phyloP scores from a whole-genome alignment of 805 yeast species.

The Maudiozyma bulderi region DNA sequence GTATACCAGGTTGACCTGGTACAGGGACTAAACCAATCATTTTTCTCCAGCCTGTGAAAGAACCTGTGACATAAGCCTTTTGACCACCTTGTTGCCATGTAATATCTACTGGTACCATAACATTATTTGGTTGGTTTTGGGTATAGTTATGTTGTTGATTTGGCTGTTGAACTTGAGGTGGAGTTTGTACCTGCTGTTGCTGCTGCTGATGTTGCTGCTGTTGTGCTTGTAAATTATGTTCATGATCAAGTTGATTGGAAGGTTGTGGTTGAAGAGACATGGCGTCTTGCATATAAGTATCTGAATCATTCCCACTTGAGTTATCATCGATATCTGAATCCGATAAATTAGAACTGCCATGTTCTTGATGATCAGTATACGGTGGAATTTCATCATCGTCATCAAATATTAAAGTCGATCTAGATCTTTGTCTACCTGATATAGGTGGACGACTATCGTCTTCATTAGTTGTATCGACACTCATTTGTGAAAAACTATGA shows the following conservation, averaged over 20 bases:
- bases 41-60: slow-evolving; percentile 96
- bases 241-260: background rate
- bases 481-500: slow-evolving; percentile 29
- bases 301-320: slow-evolving; percentile 17
- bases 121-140: slow-evolving; percentile 1
- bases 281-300: background rate
- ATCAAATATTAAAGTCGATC: slow-evolving; percentile 64
- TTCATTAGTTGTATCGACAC: slow-evolving; percentile 24
- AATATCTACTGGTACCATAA: slow-evolving; percentile 50
- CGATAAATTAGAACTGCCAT: slow-evolving; percentile 10
- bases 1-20: slow-evolving; percentile 29
- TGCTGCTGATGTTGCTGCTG: slow-evolving; percentile 2
- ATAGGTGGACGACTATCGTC: slow-evolving; percentile 16
- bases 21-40: slow-evolving; percentile 73
- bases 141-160: slow-evolving; percentile 3
- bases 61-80: slow-evolving; percentile 91
- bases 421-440: slow-evolving; percentile 36
- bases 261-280: background rate
- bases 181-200: slow-evolving; percentile 3
- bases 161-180: slow-evolving; percentile 2
- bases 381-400: slow-evolving; percentile 45
- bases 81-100: slow-evolving; percentile 96
- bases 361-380: slow-evolving; percentile 27
- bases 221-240: slow-evolving; percentile 1
- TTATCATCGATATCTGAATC: slow-evolving; percentile 10